Conservation (phyloP, 768 basidiomycete genomes). For the Suillus subaureus region DNA sequence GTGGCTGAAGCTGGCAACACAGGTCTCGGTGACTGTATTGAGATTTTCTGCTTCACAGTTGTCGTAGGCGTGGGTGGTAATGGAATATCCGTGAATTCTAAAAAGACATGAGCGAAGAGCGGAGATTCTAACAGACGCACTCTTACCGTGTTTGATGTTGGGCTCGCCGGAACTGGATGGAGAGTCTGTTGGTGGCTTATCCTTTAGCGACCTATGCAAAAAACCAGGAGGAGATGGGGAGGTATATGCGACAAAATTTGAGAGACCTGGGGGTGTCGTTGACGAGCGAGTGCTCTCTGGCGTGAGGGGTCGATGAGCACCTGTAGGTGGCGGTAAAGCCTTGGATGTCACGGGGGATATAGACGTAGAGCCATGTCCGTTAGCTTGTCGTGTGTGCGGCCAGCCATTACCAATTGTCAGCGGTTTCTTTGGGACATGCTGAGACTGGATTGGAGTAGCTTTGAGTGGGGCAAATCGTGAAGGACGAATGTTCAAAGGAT, state of each 20-base stretch:
- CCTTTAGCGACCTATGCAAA: conserved; percentile 32
- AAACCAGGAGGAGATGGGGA: conserved; percentile 39
- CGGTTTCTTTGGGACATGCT: conserved; percentile 36
- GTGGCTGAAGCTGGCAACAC: conserved; percentile 29
- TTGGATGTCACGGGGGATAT: conserved; percentile 8
- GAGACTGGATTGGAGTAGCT: conserved; percentile 14
- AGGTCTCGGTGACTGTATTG: conserved; percentile 34
- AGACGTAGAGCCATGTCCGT: conserved; percentile 24
- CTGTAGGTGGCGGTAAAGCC: conserved; percentile 21
- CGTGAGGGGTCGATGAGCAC: conserved; percentile 22
- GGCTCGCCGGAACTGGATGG: conserved; percentile 24
- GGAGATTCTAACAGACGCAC: not conserved
- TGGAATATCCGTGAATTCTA: not conserved
- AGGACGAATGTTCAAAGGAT: conserved; percentile 59
- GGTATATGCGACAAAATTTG: conserved; percentile 32
- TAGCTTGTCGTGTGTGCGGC: conserved; percentile 37
- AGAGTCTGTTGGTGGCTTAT: conserved; percentile 21
- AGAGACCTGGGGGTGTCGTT: conserved; percentile 34
- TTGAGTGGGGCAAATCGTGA: conserved; percentile 32
- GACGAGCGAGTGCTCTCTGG: conserved; percentile 37
- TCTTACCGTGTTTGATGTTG: conserved; percentile 32
- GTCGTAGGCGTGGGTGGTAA: conserved; percentile 18
- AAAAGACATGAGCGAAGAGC: not conserved
- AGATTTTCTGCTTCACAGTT: conserved; percentile 22
- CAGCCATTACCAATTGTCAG: conserved; percentile 50